Evolutionary conservation across 2,329 filamentous ascomycete genomes (phyloP), one percentile per base, ranked within the genome.

Genomic region (Decorospora gaudefroyi): DNA sequence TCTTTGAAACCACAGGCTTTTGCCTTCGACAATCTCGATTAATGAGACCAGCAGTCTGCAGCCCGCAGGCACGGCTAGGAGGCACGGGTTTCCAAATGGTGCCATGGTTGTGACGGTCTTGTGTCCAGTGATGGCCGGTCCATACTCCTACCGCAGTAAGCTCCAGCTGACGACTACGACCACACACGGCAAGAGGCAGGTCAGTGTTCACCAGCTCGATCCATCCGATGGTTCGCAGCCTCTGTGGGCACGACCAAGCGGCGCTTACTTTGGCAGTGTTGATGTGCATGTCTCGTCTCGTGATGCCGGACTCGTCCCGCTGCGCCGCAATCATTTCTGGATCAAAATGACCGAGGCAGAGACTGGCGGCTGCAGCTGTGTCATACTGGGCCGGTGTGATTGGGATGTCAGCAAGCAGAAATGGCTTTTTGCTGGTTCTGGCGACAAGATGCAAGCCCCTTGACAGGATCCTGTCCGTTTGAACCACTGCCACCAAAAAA

Each of bases 381-480:
- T 57, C 43, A 55, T 51, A 50, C 52, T 42, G 44, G 49, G 42
- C 48, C 44, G 33, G 49, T 51, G 55, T 56, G 53, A 59, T 58
- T 32, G 31, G 37, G 37, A 15, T 17, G 31, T 30, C 28, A 26
- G 15, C 17, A 23, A 21, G 27, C 12, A 16, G 44, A 53, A 44
- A 40, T 34, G 33, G 35, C 46, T 49, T 49, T 42, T 32, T 44
- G 40, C 39, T 48, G 31, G 35, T 51, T 63, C 57, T 61, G 59
- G 59, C 57, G 57, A 58, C 52, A 57, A 63, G 59, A 61, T 48
- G 46, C 50, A 49, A 50, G 44, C 46, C 59, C 64, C 64, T 57
- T 66, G 63, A 64, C 64, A 62, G 56, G 57, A 56, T 54, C 55
- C 51, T 51, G 58, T 58, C 61, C 59, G 55, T 57, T 59, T 61